Percentiles rank a stretch among this genome's conserved stretches.
Evolutionary conservation across 1,284 basidiomycete species (phyloP).

Genomic region (Heterobasidion parviporum): DNA sequence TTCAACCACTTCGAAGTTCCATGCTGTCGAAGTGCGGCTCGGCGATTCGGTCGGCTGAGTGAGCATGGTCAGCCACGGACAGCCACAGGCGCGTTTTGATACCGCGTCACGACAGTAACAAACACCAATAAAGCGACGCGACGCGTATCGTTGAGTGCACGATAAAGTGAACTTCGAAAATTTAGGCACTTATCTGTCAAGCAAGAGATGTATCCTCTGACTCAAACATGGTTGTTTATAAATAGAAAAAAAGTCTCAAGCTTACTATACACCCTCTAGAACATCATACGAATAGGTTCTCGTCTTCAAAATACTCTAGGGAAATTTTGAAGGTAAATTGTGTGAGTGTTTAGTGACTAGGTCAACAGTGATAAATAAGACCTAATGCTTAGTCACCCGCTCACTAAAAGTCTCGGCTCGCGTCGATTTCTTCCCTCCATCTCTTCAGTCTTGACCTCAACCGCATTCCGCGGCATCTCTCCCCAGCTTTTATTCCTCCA

Average conservation of each 20-base stretch:
- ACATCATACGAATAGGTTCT: neutral
- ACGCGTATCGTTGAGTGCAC: neutral
- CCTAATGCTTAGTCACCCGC: neutral
- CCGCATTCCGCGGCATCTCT: neutral
- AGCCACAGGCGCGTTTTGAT: neutral
- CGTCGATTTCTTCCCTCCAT: constrained; percentile 1
- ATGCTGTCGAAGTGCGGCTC: too few relatives aligned
- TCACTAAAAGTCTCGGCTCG: constrained; percentile 1
- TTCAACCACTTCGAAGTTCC: too few relatives aligned
- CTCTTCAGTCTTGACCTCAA: constrained; percentile 1
- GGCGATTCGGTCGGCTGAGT: too few relatives aligned
- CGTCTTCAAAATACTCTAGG: neutral
- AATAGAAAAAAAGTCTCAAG: neutral
- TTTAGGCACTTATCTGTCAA: neutral
- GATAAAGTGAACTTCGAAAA: neutral
- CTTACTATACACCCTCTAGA: neutral
- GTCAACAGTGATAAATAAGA: neutral
- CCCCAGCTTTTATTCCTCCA: neutral
- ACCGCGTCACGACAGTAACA: neutral
- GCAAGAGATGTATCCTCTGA: neutral
- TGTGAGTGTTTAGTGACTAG: neutral
- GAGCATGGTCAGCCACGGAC: too few relatives aligned
- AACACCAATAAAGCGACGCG: neutral
- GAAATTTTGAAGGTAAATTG: neutral
- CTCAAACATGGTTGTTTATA: neutral